A percentile compares a stretch with the other conserved stretches of the same genome.
phyloP scores from a whole-genome alignment of 1,139 yeast genomes.

The Candida sanyaensis region DNA sequence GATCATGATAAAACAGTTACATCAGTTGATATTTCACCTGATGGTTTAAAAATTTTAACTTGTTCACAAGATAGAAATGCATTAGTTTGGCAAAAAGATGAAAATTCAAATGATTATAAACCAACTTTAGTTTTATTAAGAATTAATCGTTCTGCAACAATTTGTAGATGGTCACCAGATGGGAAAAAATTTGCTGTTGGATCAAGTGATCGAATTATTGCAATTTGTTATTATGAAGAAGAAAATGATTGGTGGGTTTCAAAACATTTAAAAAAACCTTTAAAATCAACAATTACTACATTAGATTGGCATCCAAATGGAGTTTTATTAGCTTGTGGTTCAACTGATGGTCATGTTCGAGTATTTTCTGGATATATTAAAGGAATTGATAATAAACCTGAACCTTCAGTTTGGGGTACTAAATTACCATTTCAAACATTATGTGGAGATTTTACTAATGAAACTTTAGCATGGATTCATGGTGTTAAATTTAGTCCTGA shows the following conservation, averaged over 20 bases:
- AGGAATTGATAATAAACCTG: constrained; percentile 85
- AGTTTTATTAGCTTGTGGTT: constrained; percentile 85
- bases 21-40: constrained; percentile 86
- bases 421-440: constrained; percentile 94
- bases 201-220: constrained; percentile 90
- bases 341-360: constrained; percentile 93
- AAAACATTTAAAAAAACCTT: constrained; percentile 91
- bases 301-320: constrained; percentile 96
- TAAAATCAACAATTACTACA: constrained; percentile 81
- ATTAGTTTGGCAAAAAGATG: constrained; percentile 79
- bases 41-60: constrained; percentile 84
- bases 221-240: constrained; percentile 92
- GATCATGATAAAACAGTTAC: constrained; percentile 97
- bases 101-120: constrained; percentile 51
- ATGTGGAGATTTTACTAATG: constrained; percentile 79
- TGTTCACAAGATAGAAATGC: constrained; percentile 99
- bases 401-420: constrained; percentile 87
- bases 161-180: constrained; percentile 90
- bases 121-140: constrained; percentile 92
- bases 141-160: constrained; percentile 92
- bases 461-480: constrained; percentile 90
- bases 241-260: constrained; percentile 99
- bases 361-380: constrained; percentile 93
- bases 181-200: constrained; percentile 97
- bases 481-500: constrained; percentile 84